A percentile compares a stretch with the other conserved stretches of the same genome.
Evolutionary conservation across 148 eudicot species (phyloP).

Genomic region (Cornus controversa): DNA sequence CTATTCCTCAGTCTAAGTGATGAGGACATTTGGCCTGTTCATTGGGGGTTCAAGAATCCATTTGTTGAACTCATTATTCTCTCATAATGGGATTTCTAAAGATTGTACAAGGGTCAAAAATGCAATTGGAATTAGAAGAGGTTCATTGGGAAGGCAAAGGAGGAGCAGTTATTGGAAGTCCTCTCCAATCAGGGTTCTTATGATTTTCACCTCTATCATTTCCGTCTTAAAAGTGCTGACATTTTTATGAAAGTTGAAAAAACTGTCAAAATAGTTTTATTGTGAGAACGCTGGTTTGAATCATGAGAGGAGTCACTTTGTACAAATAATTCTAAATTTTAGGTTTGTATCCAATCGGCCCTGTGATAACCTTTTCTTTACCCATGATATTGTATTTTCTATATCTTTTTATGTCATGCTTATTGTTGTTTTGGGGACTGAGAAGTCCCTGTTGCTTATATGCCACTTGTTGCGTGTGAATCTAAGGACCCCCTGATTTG

Average conservation of each 20-base stretch:
- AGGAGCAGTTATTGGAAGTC: neutral
- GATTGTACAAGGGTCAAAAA: neutral
- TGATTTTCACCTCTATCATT: neutral
- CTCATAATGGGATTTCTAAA: neutral
- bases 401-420: neutral
- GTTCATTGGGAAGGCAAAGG: neutral
- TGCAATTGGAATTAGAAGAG: neutral
- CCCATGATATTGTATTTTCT: neutral
- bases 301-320: no score
- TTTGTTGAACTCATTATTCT: neutral
- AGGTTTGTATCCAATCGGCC: no score
- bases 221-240: neutral
- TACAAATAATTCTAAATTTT: no score
- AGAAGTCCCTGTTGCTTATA: slow-evolving; percentile 5
- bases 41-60: neutral
- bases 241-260: neutral
- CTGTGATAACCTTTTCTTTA: neutral
- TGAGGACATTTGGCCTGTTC: neutral
- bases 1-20: neutral
- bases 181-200: neutral
- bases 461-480: neutral
- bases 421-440: neutral
- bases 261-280: neutral
- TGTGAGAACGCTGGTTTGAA: neutral
- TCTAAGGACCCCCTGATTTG: neutral